Evolutionary conservation across 306 rosid genomes (phyloP).

Genomic region (Quercus berberidifolia): DNA sequence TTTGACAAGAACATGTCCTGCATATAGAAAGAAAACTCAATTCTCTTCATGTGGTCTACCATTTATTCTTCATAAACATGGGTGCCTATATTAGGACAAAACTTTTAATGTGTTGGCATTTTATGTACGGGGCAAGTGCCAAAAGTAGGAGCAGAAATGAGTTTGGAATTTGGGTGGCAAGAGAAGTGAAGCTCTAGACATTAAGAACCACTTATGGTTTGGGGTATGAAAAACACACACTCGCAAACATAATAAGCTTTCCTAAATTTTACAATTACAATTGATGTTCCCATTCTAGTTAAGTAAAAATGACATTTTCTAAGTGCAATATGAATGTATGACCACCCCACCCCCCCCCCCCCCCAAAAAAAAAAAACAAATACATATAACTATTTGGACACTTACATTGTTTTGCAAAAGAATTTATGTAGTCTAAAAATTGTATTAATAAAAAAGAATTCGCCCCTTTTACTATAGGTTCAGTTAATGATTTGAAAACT

Average conservation of each 20-base stretch:
- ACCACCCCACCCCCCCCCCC: no score
- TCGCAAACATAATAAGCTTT: neutral
- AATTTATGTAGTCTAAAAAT: neutral
- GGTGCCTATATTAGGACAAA: no score
- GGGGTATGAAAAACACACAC: neutral
- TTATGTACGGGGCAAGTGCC: no score
- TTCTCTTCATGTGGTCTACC: neutral
- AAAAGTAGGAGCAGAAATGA: no score
- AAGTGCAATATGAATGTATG: neutral
- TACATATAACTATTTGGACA: neutral
- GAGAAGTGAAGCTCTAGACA: no score
- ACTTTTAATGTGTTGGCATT: no score
- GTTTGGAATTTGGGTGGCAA: no score
- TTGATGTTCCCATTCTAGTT: neutral
- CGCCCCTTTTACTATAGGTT: neutral
- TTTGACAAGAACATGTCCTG: constrained; percentile 71
- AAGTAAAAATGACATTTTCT: neutral
- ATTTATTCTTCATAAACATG: neutral
- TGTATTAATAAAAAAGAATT: neutral
- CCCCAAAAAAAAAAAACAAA: neutral
- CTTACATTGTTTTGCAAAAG: neutral
- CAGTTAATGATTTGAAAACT: no score
- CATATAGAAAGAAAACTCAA: constrained; percentile 5
- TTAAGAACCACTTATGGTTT: neutral
- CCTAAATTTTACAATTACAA: neutral